A percentile compares a stretch with the other conserved stretches of the same genome.
These are phyloP conservation scores for Themeda triandra DNA, from an alignment of 176 grass and related monocot genomes.

Conservation along the genomic window DNA sequence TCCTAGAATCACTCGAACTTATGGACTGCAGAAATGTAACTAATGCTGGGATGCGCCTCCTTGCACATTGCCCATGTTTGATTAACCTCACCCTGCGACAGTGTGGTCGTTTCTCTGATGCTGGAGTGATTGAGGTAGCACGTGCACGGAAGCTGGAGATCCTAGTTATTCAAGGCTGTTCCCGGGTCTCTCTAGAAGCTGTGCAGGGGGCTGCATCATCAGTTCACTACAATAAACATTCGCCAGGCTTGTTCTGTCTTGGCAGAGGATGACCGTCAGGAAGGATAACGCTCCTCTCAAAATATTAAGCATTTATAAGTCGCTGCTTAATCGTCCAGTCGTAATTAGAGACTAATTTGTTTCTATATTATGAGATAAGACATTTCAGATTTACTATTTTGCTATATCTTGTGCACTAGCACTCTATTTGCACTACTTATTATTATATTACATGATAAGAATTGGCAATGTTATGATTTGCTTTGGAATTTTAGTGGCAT, in stretches of 20 bases:
- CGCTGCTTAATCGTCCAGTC: background rate
- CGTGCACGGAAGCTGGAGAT: conserved; percentile 27
- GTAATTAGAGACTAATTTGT: background rate
- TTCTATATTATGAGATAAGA: background rate
- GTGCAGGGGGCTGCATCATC: background rate
- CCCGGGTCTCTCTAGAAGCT: background rate
- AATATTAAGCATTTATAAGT: background rate
- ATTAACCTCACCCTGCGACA: conserved; percentile 33
- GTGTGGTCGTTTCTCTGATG: conserved; percentile 35
- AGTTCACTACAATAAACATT: background rate
- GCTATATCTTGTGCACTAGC: background rate
- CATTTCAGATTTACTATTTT: background rate
- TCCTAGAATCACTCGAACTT: conserved; percentile 41
- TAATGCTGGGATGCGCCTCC: conserved; percentile 36
- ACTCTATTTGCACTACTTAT: background rate
- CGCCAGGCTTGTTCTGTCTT: background rate
- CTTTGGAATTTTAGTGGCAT: too few species aligned
- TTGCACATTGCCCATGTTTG: conserved; percentile 24
- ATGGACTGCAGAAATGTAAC: conserved; percentile 23
- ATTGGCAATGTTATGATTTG: background rate
- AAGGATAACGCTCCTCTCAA: background rate
- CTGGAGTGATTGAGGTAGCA: conserved; percentile 18
- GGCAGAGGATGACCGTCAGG: too few species aligned
- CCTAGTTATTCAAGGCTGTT: background rate
- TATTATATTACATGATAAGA: background rate